Evolutionary conservation across 1,284 basidiomycete genomes (phyloP), one percentile per base, ranked within the genome.

Genomic region (Megacollybia platyphylla): DNA sequence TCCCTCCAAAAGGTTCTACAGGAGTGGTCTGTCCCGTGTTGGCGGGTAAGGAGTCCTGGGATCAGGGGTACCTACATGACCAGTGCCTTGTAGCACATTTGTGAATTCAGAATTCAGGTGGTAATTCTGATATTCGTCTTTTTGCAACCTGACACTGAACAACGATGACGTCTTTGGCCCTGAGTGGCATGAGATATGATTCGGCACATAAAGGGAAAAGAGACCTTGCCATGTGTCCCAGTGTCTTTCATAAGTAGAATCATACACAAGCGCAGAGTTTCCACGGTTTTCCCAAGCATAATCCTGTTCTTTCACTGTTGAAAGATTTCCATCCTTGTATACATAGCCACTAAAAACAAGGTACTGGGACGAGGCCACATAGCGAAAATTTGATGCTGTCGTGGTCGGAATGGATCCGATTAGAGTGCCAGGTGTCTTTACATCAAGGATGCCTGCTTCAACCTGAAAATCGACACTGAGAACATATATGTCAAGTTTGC

Each of bases 1-100:
- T 69, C 37, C 77, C 76, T 31, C 86, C 81, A 57, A 91, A 81
- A 3, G 89, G 86, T 55, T 92, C 87, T 42, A 91, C 83, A 8
- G 87, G 87, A 9, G 69, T 62, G 52, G 70, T 68, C 84, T 87
- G 49, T 11, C 30, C 9, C 29, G 5, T n/a, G 46, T 42, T 39
- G 32, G 15, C 7, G 13, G n/a, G 44, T 31, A 39, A 18, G 11
- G 42, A 46, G 40, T 35, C 24, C 9, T 39, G 44, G n/a, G 38
- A 46, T n/a, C n/a, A 26, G 10, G 18, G 39, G 5, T 5, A 24
- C 73, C 53, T 56, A 87, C 83, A 56, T 87, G 71, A n/a, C 67
- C 64, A 1, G 79, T 79, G 20, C 70, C 79, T 44, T 75, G 67
- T 45, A 88, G 61, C 36, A 81, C 64, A 48, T 80, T 80, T 39